phyloP scores from a whole-genome alignment of 2,329 filamentous ascomycete genomes.

The Chaetomium sp. region DNA sequence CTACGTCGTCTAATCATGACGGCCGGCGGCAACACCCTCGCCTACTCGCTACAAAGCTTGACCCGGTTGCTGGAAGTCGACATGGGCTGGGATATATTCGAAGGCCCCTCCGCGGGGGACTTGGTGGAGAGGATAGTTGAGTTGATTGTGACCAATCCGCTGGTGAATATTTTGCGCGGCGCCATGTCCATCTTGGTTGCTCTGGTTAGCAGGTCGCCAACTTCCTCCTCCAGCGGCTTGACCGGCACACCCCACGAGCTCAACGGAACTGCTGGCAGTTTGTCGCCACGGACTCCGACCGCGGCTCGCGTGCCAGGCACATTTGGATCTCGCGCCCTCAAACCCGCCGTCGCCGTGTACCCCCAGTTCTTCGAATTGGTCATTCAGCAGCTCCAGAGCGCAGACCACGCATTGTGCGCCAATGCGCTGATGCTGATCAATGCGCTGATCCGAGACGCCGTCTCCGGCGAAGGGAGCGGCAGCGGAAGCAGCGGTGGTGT shows the following conservation, averaged over 20 bases:
- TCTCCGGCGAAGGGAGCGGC: slow-evolving; percentile 58
- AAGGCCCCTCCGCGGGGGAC: slow-evolving; percentile 55
- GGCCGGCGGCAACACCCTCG: slow-evolving; percentile 86
- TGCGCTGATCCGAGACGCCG: slow-evolving; percentile 84
- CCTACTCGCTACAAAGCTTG: slow-evolving; percentile 87
- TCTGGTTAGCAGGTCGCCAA: slow-evolving; percentile 79
- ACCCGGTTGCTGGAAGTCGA: slow-evolving; percentile 86
- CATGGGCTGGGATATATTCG: slow-evolving; percentile 92
- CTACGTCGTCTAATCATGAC: slow-evolving; percentile 77
- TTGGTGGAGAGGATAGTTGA: slow-evolving; percentile 75
- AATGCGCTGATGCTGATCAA: slow-evolving; percentile 95
- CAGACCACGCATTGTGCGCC: slow-evolving; percentile 90
- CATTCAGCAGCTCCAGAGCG: slow-evolving; percentile 83
- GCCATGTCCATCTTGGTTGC: slow-evolving; percentile 96
- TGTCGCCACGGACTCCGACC: background rate
- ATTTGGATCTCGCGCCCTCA: slow-evolving; percentile 86
- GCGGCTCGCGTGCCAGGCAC: slow-evolving; percentile 44
- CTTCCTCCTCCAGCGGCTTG: background rate
- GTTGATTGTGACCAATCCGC: slow-evolving; percentile 85
- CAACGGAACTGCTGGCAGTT: background rate
- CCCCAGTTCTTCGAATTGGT: slow-evolving; percentile 93
- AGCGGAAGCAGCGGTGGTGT: slow-evolving; percentile 20
- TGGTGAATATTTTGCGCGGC: slow-evolving; percentile 94
- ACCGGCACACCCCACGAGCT: background rate
- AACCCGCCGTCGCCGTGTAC: slow-evolving; percentile 83